Conservation (phyloP, 2,329 filamentous ascomycete genomes). For the Coniochaeta prunicola region DNA sequence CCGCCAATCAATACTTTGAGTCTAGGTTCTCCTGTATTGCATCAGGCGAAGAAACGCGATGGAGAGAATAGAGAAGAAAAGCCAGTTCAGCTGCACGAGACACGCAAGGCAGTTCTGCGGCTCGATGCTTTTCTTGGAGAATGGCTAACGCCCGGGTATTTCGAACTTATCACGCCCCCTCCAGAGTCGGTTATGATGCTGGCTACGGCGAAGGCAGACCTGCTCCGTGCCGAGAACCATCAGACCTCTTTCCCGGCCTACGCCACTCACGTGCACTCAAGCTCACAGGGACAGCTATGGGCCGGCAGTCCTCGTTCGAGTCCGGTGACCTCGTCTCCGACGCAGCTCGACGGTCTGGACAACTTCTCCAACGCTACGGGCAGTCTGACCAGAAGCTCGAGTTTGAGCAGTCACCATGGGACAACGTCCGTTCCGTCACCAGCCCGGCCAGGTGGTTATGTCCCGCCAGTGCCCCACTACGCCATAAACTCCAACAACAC, state of each 20-base stretch:
- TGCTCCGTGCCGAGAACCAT: constrained; percentile 70
- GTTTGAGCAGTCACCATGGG: constrained; percentile 13
- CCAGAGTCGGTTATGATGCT: constrained; percentile 84
- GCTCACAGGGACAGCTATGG: constrained; percentile 32
- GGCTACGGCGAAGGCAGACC: constrained; percentile 77
- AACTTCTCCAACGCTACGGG: constrained; percentile 23
- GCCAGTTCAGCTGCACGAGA: constrained; percentile 6
- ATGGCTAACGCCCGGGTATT: constrained; percentile 92
- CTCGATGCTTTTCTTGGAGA: constrained; percentile 92
- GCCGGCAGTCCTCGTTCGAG: constrained; percentile 14
- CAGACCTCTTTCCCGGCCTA: constrained; percentile 35
- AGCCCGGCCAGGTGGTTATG: constrained; percentile 40
- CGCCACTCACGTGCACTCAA: constrained; percentile 19
- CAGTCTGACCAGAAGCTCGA: constrained; percentile 23
- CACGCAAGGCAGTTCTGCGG: constrained; percentile 59
- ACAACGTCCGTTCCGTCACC: not conserved
- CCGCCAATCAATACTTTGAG: constrained; percentile 17
- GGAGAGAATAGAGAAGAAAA: constrained; percentile 9
- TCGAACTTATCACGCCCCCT: constrained; percentile 83
- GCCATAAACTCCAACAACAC: constrained; percentile 72
- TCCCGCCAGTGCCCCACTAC: constrained; percentile 72
- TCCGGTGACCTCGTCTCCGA: constrained; percentile 13
- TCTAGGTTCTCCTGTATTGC: constrained; percentile 5
- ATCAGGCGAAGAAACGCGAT: not conserved
- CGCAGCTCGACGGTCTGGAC: constrained; percentile 12